These are phyloP conservation scores for Echium plantagineum DNA, from an alignment of 257 asterid genomes.

Conservation along the genomic window DNA sequence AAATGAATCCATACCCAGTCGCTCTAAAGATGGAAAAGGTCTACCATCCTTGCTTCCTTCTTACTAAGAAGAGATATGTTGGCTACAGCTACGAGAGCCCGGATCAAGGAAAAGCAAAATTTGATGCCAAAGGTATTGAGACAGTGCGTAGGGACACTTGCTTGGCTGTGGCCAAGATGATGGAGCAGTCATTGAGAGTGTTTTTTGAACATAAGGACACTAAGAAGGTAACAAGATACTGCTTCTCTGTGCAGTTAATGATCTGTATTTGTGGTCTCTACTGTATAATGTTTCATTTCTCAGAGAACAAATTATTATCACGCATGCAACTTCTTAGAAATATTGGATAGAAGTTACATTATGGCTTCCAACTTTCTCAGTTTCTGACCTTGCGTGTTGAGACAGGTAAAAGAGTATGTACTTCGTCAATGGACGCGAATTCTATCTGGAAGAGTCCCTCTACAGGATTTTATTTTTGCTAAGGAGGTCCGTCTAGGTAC, in stretches of 20 bases:
- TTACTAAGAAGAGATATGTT: conserved; percentile 90
- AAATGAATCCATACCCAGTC: conserved; percentile 80
- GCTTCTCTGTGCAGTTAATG: neutral
- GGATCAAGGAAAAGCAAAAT: conserved; percentile 60
- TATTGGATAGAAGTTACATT: neutral
- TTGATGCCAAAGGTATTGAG: conserved; percentile 97
- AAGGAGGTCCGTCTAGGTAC: conserved; percentile 98
- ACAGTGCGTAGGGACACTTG: conserved; percentile 95
- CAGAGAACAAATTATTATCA: neutral
- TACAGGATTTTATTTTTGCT: conserved; percentile 86
- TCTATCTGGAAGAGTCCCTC: conserved; percentile 70
- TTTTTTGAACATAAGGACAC: conserved; percentile 66
- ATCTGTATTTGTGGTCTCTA: neutral
- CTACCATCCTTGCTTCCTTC: conserved; percentile 86
- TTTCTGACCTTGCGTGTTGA: conserved; percentile 7
- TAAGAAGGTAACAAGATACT: conserved; percentile 34
- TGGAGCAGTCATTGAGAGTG: conserved; percentile 78
- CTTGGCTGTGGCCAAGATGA: conserved; percentile 72
- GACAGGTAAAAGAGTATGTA: conserved; percentile 59
- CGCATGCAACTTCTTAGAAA: conserved; percentile 12
- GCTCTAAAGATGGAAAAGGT: conserved; percentile 90
- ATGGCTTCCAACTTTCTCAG: conserved; percentile 1
- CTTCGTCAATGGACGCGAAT: conserved; percentile 86
- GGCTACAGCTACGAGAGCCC: conserved; percentile 91
- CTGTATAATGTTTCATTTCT: neutral